phyloP scores from a whole-genome alignment of 2,329 filamentous ascomycete species.

The Drechslerella dactyloides region DNA sequence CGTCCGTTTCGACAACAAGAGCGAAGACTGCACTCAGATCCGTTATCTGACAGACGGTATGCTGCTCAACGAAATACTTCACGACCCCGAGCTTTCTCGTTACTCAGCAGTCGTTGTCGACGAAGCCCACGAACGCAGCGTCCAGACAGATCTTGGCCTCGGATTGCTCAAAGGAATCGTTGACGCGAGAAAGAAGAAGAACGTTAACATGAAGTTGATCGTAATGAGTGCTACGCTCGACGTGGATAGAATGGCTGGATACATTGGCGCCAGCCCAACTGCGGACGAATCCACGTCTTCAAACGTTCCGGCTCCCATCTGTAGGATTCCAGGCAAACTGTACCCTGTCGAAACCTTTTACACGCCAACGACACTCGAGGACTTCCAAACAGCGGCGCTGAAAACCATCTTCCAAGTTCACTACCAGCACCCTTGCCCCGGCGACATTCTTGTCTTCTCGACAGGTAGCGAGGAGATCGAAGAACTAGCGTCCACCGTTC shows the following conservation, averaged over 20 bases:
- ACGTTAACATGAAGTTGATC: constrained; percentile 78
- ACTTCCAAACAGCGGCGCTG: constrained; percentile 81
- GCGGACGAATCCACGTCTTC: constrained; percentile 23
- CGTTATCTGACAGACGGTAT: constrained; percentile 97
- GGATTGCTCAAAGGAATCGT: constrained; percentile 86
- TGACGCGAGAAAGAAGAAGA: constrained; percentile 52
- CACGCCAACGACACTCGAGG: constrained; percentile 73
- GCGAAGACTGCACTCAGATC: constrained; percentile 74
- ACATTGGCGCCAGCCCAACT: constrained; percentile 65
- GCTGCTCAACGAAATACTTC: constrained; percentile 88
- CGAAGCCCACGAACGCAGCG: constrained; percentile 93
- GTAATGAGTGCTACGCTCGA: constrained; percentile 98
- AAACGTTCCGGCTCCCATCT: constrained; percentile 57
- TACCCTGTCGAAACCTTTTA: constrained; percentile 82
- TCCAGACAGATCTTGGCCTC: constrained; percentile 89
- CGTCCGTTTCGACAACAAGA: constrained; percentile 88
- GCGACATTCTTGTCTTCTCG: constrained; percentile 90
- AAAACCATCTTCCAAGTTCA: constrained; percentile 87
- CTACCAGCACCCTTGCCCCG: constrained; percentile 84
- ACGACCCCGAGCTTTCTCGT: constrained; percentile 78
- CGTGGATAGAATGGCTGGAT: constrained; percentile 75
- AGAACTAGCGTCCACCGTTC: constrained; percentile 76
- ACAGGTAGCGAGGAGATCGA: constrained; percentile 94
- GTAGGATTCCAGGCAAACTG: constrained; percentile 82
- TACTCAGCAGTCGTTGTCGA: constrained; percentile 94